Base-by-base conservation (phyloP, 1,284 basidiomycete species). In the Ceratorhiza oryzae-sativae region DNA sequence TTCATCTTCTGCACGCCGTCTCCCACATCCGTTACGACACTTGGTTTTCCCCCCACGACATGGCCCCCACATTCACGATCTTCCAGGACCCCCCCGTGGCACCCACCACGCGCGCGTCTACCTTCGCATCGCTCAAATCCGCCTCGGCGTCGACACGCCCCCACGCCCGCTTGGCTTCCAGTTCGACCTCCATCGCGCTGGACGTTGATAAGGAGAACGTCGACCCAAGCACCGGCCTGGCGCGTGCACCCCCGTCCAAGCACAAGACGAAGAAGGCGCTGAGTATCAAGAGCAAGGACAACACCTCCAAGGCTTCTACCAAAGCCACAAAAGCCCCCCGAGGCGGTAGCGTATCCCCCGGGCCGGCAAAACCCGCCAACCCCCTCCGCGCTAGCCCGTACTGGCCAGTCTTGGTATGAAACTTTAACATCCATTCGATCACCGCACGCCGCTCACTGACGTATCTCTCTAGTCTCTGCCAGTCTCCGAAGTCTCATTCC, bases 161-260 rank as follows among this genome's bases (percentile, higher is more conserved):
- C 27, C 15, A 45, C 36, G 51, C 46, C 51, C 65, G 65, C 51
- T 41, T 51, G 42, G 23, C 65, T 42, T 68, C 65, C 51, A 56
- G 51, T 32, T 68, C 65, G 46, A 45, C 51, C 51, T 46, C 65
- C 12, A 13, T 68, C 32, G 65, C 65, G 51, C 65, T 41, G 65
- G 65, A 58, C 45, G 71, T 30, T 49, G 63, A 70, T 32, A 74
- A 74, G 73, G 73, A 74, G 71, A 74, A 74, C 62, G 34, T 72
- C 48, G 63, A 74, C 53, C 73, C 73, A 30, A 51, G 58, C 23
- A 74, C 73, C 34, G 73, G 73, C 10, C 46, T 68, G 23, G 27
- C 56, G 15, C 62, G 63, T 2, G 13, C 70, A 32, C 39, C 41
- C n/a, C 3, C 51, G 12, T 10, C 42, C 9, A 73, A 73, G 32